phyloP scores from a whole-genome alignment of 257 asterid genomes.

The Hygrophila difformis region DNA sequence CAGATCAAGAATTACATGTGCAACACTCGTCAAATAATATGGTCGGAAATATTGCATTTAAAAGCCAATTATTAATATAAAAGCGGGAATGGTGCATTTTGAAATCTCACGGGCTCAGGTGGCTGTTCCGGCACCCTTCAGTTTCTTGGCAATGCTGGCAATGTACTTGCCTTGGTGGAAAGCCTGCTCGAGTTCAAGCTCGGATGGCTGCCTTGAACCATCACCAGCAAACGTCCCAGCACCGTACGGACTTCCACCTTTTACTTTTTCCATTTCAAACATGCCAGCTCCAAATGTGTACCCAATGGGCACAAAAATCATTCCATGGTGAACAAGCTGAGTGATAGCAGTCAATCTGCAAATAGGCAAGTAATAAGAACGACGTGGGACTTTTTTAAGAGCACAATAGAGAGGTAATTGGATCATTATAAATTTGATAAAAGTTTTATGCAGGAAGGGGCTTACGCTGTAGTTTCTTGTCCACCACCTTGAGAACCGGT shows the following conservation, averaged over 20 bases:
- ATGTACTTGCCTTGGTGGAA: constrained; percentile 41
- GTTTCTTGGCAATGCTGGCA: constrained; percentile 40
- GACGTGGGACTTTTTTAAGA: background rate
- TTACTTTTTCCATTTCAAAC: constrained; percentile 66
- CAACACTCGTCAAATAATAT: constrained; percentile 8
- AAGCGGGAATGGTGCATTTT: too few species aligned
- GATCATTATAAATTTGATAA: background rate
- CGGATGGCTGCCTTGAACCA: constrained; percentile 42
- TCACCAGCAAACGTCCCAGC: constrained; percentile 76
- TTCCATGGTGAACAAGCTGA: constrained; percentile 71
- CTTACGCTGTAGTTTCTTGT: constrained; percentile 76
- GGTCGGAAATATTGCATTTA: too few species aligned
- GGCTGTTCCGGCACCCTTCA: constrained; percentile 26
- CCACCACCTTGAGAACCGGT: constrained; percentile 90
- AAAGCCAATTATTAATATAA: too few species aligned
- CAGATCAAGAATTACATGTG: constrained; percentile 10
- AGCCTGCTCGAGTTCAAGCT: constrained; percentile 43
- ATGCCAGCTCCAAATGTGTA: constrained; percentile 75
- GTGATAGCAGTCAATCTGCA: constrained; percentile 73
- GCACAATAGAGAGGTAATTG: background rate
- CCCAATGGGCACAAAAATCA: constrained; percentile 70
- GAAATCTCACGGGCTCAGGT: too few species aligned
- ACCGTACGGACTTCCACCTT: constrained; percentile 86
- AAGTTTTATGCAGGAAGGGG: background rate
- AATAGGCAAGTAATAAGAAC: constrained; percentile 1